Percentiles rank a stretch among this genome's conserved stretches.
These are phyloP conservation scores for Clavulina sp. DNA, from an alignment of 768 basidiomycete species.

Conservation along the genomic window DNA sequence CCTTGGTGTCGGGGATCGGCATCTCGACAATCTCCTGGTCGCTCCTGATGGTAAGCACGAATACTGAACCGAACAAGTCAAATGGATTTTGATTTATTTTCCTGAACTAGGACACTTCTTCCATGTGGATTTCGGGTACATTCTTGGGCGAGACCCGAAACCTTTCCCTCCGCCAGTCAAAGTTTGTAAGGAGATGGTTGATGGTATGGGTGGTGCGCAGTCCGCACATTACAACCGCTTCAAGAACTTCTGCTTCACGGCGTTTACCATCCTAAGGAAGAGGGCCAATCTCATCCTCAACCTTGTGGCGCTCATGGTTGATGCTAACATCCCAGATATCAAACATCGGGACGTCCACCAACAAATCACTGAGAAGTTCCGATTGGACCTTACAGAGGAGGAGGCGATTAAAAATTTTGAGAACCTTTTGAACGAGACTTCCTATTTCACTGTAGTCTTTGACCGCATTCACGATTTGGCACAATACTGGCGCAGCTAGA, in stretches of 20 bases:
- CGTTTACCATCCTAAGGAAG: conserved; percentile 89
- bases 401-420: conserved; percentile 97
- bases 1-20: conserved; percentile 91
- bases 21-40: conserved; percentile 86
- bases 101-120: conserved; percentile 66
- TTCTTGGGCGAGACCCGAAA: conserved; percentile 92
- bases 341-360: conserved; percentile 75
- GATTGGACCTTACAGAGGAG: conserved; percentile 85
- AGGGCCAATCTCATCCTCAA: conserved; percentile 95
- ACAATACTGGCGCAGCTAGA: conserved; percentile 32
- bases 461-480: conserved; percentile 87
- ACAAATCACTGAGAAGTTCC: conserved; percentile 92
- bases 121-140: conserved; percentile 98
- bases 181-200: conserved; percentile 98
- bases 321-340: conserved; percentile 95
- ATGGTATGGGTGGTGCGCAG: conserved; percentile 95
- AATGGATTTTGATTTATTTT: neutral
- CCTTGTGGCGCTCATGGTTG: conserved; percentile 90
- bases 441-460: conserved; percentile 80
- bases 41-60: conserved; percentile 60
- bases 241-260: conserved; percentile 95
- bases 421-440: conserved; percentile 80
- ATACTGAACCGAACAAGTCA: neutral
- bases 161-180: conserved; percentile 96
- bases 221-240: conserved; percentile 93